Conservation (phyloP, 257 asterid species). For the Euphrasia confusa region DNA sequence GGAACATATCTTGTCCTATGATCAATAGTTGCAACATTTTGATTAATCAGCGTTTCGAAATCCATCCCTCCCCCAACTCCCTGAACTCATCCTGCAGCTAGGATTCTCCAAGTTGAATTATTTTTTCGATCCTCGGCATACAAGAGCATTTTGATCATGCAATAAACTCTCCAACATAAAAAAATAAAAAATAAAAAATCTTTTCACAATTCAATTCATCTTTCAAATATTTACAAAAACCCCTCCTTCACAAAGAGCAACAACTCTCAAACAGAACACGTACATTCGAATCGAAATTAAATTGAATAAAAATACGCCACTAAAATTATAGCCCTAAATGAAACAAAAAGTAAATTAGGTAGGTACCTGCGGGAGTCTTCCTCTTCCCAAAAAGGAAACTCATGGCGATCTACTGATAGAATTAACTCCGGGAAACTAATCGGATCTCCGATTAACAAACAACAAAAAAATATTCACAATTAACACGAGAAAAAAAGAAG, state of each 20-base stretch:
- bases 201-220: not conserved
- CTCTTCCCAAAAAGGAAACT: slow-evolving; percentile 87
- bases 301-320: slow-evolving; percentile 2
- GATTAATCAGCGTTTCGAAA: slow-evolving; percentile 1
- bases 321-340: not conserved
- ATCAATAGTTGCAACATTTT: slow-evolving; percentile 7
- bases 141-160: not conserved
- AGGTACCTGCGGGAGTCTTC: slow-evolving; percentile 89
- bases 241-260: slow-evolving; percentile 1
- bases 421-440: slow-evolving; percentile 18
- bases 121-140: not conserved
- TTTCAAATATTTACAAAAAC: slow-evolving; percentile 8
- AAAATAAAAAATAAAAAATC: not conserved
- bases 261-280: not conserved
- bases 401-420: slow-evolving; percentile 41
- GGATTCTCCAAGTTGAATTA: slow-evolving; percentile 18
- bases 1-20: not conserved
- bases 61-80: not conserved
- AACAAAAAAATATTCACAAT: not conserved
- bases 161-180: slow-evolving; percentile 4
- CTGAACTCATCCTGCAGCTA: slow-evolving; percentile 10
- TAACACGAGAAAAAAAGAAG: not conserved
- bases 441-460: slow-evolving; percentile 19
- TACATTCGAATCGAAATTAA: slow-evolving; percentile 13
- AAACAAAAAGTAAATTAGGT: not conserved